Conservation (phyloP, 495 filamentous ascomycete species). For the Lophium mytilinum region DNA sequence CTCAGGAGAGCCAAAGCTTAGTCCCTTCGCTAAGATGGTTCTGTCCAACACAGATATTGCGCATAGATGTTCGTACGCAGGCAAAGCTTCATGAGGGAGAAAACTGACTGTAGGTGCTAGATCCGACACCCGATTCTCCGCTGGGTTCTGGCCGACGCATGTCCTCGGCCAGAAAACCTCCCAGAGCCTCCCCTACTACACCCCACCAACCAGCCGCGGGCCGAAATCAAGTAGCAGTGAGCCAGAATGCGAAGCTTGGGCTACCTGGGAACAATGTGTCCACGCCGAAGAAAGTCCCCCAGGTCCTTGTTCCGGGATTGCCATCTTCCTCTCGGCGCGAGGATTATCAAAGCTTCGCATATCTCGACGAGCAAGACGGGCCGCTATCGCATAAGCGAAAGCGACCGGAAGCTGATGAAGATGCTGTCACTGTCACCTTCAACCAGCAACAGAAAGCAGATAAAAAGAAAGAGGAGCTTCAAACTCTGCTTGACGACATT, state of each 20-base stretch:
- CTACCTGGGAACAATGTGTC: neutral
- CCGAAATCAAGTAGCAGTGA: neutral
- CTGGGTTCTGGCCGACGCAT: neutral
- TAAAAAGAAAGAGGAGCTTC: conserved; percentile 56
- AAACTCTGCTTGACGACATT: conserved; percentile 55
- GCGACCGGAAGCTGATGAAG: conserved; percentile 29
- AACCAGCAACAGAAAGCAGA: conserved; percentile 79
- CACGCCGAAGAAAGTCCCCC: neutral
- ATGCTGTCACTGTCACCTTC: conserved; percentile 21
- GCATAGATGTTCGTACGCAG: conserved; percentile 43
- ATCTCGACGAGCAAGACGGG: conserved; percentile 1
- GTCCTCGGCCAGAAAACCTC: neutral
- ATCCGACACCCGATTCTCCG: conserved; percentile 36
- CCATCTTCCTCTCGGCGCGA: conserved; percentile 9
- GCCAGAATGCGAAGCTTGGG: neutral
- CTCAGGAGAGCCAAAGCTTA: conserved; percentile 33
- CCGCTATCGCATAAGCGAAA: conserved; percentile 27
- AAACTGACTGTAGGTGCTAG: conserved; percentile 17
- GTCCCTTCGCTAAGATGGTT: conserved; percentile 52
- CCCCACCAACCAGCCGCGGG: neutral
- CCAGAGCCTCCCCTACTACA: neutral
- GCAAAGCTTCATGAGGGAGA: neutral
- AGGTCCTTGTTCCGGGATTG: conserved; percentile 16
- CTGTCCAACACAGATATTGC: conserved; percentile 47
- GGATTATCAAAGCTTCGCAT: conserved; percentile 5